Evolutionary conservation across 768 basidiomycete genomes (phyloP).

Genomic region (Dentipellis fragilis): DNA sequence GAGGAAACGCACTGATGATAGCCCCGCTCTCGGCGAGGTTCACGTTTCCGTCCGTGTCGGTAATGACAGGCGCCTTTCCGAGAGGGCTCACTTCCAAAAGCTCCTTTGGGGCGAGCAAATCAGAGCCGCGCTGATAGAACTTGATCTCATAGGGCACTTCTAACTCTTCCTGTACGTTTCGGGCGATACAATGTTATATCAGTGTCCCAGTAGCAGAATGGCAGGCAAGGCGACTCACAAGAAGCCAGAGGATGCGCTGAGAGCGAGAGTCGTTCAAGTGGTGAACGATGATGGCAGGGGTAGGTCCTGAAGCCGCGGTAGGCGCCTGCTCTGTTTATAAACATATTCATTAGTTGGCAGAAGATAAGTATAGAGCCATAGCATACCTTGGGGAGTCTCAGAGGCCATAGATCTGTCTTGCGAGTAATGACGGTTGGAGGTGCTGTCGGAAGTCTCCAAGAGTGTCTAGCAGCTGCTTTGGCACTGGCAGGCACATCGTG

Average conservation of each 20-base stretch:
- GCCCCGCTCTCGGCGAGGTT: conserved; percentile 34
- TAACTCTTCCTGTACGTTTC: conserved; percentile 36
- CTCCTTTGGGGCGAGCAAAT: conserved; percentile 26
- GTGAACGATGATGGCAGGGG: conserved; percentile 1
- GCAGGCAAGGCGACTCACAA: neutral
- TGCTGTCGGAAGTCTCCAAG: no score
- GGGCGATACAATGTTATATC: neutral
- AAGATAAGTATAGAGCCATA: no score
- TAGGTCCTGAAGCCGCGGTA: neutral
- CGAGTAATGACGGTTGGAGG: no score
- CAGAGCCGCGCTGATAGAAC: conserved; percentile 24
- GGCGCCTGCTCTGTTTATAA: no score
- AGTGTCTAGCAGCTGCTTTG: no score
- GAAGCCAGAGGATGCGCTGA: conserved; percentile 5
- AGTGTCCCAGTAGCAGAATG: neutral
- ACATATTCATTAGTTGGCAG: no score
- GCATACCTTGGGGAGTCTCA: no score
- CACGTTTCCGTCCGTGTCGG: conserved; percentile 35
- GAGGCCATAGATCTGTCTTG: no score
- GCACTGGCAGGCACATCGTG: no score
- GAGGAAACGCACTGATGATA: conserved; percentile 26
- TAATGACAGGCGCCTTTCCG: conserved; percentile 38
- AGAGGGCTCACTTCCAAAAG: conserved; percentile 30
- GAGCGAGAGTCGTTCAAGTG: conserved; percentile 3
- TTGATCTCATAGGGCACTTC: conserved; percentile 34